Percentiles rank a stretch among this genome's conserved stretches.
phyloP scores from a whole-genome alignment of 108 stramenopile species.

The Cyclotella sp. region DNA sequence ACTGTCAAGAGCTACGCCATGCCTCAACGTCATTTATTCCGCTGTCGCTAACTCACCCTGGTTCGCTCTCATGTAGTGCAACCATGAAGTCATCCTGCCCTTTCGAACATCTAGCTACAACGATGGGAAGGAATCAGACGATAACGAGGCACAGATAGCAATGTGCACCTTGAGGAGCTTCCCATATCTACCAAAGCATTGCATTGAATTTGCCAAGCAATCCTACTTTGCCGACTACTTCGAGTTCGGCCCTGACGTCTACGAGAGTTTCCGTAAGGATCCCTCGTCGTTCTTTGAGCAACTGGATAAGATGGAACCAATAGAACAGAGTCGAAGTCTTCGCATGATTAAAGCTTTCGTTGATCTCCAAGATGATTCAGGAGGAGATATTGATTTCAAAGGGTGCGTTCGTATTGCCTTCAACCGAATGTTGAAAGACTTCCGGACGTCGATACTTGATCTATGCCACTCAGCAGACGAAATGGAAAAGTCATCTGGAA shows the following conservation, averaged over 20 bases:
- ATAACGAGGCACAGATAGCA: slow-evolving; percentile 77
- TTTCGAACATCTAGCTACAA: slow-evolving; percentile 81
- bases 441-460: slow-evolving; percentile 53
- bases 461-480: slow-evolving; percentile 53
- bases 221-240: slow-evolving; percentile 64
- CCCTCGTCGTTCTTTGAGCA: slow-evolving; percentile 53
- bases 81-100: slow-evolving; percentile 77
- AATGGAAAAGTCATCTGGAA: slow-evolving; percentile 61
- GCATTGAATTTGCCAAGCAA: slow-evolving; percentile 89
- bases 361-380: slow-evolving; percentile 54
- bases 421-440: slow-evolving; percentile 58
- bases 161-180: slow-evolving; percentile 91
- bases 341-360: slow-evolving; percentile 57
- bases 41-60: not conserved
- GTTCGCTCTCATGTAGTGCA: slow-evolving; percentile 42
- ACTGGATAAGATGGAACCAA: slow-evolving; percentile 53
- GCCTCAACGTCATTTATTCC: not conserved
- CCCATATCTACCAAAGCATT: slow-evolving; percentile 87
- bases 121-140: slow-evolving; percentile 85
- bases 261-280: slow-evolving; percentile 57
- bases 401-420: slow-evolving; percentile 57
- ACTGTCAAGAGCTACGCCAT: not conserved
- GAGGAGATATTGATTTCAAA: slow-evolving; percentile 55
- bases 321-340: slow-evolving; percentile 54
- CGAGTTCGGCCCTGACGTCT: slow-evolving; percentile 59